These are phyloP conservation scores for Candida maltosa DNA, from an alignment of 805 yeast genomes.

Conservation along the genomic window DNA sequence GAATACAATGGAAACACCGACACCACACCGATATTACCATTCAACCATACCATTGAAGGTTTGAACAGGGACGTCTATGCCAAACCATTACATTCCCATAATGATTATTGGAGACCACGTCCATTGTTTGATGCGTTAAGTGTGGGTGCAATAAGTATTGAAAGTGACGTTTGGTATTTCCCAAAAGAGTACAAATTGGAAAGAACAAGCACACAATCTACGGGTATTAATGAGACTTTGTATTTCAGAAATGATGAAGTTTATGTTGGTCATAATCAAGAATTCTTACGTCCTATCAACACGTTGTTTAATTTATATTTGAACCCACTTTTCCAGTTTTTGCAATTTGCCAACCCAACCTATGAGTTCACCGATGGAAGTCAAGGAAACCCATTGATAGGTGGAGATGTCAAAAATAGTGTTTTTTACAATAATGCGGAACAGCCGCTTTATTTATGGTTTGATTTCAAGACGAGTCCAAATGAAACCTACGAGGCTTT, in stretches of 20 bases:
- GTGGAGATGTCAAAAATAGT: constrained; percentile 21
- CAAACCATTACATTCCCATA: constrained; percentile 60
- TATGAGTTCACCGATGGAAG: constrained; percentile 6
- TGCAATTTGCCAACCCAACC: constrained; percentile 46
- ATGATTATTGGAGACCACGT: constrained; percentile 60
- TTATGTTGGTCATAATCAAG: constrained; percentile 62
- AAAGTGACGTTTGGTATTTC: constrained; percentile 64
- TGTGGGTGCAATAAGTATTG: constrained; percentile 56
- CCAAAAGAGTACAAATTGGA: constrained; percentile 25
- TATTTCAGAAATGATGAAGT: constrained; percentile 29
- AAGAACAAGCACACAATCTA: constrained; percentile 23
- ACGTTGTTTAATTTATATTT: constrained; percentile 52
- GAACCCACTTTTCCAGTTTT: constrained; percentile 46
- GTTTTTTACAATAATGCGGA: constrained; percentile 42
- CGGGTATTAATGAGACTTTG: constrained; percentile 15
- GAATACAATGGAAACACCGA: constrained; percentile 4
- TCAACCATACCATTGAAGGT: constrained; percentile 21
- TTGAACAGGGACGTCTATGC: constrained; percentile 35
- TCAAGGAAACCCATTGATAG: constrained; percentile 9
- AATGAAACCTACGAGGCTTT: constrained; percentile 45
- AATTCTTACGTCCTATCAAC: constrained; percentile 39
- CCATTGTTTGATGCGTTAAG: constrained; percentile 59
- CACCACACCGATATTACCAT: constrained; percentile 17
- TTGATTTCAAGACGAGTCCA: constrained; percentile 63
- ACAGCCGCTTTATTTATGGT: constrained; percentile 55